These are phyloP conservation scores for Bretschneidera sinensis DNA, from an alignment of 345 rosid genomes.

Conservation along the genomic window DNA sequence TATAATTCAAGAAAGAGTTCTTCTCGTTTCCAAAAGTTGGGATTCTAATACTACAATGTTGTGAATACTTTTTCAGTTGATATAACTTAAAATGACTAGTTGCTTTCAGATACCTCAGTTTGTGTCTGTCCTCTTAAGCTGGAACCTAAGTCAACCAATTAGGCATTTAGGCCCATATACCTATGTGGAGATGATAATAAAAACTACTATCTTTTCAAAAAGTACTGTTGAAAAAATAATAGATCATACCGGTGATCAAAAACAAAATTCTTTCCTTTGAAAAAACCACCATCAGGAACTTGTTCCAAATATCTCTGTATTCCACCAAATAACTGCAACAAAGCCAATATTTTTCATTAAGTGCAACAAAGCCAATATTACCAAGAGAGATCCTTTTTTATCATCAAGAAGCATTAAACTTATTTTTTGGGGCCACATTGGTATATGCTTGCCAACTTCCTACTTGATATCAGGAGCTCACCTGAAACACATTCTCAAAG, in stretches of 20 bases:
- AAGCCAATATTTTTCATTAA: conserved; percentile 33
- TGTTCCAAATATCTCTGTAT: conserved; percentile 91
- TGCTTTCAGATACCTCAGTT: no score
- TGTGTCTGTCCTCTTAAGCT: not conserved
- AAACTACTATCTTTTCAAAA: not conserved
- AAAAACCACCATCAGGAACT: conserved; percentile 85
- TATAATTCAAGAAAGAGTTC: no score
- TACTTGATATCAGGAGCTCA: conserved; percentile 22
- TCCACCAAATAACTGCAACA: conserved; percentile 85
- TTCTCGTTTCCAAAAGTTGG: no score
- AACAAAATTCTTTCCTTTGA: conserved; percentile 93
- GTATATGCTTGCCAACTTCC: not conserved
- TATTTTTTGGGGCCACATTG: conserved; percentile 4
- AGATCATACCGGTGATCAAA: conserved; percentile 81
- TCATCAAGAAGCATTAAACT: conserved; percentile 8
- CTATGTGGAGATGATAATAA: not conserved
- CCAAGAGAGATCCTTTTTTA: conserved; percentile 1
- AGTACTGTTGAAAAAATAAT: not conserved
- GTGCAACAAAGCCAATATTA: conserved; percentile 39
- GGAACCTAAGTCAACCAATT: not conserved
- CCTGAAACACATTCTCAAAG: conserved; percentile 90
- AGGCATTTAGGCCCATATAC: not conserved
- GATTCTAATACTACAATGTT: no score
- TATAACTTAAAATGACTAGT: no score
- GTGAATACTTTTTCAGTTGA: no score